Conservation (phyloP, 1,284 basidiomycete species). For the Irpex lacteus region DNA sequence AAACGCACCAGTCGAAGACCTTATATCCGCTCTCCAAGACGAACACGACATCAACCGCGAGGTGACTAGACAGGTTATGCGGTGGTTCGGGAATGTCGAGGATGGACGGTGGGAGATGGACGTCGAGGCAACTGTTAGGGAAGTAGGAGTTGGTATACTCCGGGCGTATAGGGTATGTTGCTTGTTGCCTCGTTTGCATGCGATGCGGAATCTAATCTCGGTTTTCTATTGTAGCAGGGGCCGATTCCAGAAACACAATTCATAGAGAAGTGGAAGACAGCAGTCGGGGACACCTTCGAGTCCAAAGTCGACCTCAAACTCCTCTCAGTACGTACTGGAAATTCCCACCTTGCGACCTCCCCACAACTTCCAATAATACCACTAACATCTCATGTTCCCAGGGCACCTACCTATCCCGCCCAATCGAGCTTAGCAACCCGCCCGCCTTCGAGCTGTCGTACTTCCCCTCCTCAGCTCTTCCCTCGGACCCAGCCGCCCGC, state of each 20-base stretch:
- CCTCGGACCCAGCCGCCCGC: conserved; percentile 69
- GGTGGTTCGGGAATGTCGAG: conserved; percentile 72
- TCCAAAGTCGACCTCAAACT: conserved; percentile 53
- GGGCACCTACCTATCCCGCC: conserved; percentile 66
- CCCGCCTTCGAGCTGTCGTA: conserved; percentile 38
- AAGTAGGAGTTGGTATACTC: conserved; percentile 73
- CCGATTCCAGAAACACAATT: conserved; percentile 56
- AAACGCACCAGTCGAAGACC: conserved; percentile 47
- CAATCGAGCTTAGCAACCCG: conserved; percentile 26
- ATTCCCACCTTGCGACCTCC: too few relatives aligned
- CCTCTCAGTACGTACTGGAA: conserved; percentile 60
- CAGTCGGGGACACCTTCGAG: conserved; percentile 75
- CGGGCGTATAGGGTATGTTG: conserved; percentile 55
- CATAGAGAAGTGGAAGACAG: conserved; percentile 61
- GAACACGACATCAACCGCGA: conserved; percentile 70
- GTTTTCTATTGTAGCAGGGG: conserved; percentile 41
- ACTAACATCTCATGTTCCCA: conserved; percentile 23
- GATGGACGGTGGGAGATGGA: conserved; percentile 65
- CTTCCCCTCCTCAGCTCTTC: conserved; percentile 73
- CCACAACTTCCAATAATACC: neutral
- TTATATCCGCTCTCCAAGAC: conserved; percentile 58
- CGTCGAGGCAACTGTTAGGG: conserved; percentile 51
- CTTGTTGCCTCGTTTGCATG: neutral
- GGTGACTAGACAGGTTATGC: conserved; percentile 68
- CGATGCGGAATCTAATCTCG: conserved; percentile 6